Evolutionary conservation across 1,139 yeast species (phyloP).

Genomic region (Pichia norvegensis): DNA sequence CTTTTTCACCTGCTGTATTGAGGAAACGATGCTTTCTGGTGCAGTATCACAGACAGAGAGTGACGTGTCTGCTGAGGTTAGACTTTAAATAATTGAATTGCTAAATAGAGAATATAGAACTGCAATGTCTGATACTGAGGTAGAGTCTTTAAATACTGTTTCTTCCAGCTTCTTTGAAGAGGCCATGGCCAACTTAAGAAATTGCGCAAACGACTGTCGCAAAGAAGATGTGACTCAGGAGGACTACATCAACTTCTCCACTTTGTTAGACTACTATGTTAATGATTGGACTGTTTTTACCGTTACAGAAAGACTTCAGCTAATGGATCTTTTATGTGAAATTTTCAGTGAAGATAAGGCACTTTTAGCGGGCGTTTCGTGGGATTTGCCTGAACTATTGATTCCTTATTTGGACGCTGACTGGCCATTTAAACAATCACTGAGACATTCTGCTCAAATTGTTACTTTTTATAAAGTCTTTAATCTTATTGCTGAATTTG

Average conservation of each 20-base stretch:
- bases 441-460: constrained; percentile 20
- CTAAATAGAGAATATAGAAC: too few relatives aligned
- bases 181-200: constrained; percentile 16
- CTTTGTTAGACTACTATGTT: constrained; percentile 58
- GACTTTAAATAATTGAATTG: too few relatives aligned
- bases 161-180: constrained; percentile 15
- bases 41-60: too few relatives aligned
- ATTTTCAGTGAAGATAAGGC: constrained; percentile 38
- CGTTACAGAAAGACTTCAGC: constrained; percentile 39
- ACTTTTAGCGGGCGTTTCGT: constrained; percentile 65
- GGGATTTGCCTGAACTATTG: constrained; percentile 75
- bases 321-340: constrained; percentile 36
- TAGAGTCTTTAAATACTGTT: constrained; percentile 18
- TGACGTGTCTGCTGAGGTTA: too few relatives aligned
- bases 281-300: constrained; percentile 41
- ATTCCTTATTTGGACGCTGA: constrained; percentile 36
- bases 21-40: too few relatives aligned
- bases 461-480: constrained; percentile 41
- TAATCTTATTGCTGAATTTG: constrained; percentile 50
- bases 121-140: constrained; percentile 21
- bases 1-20: too few relatives aligned
- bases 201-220: constrained; percentile 22
- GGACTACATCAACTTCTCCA: constrained; percentile 66
- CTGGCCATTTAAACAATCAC: constrained; percentile 15
- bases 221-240: constrained; percentile 27